Percentiles rank a stretch among this genome's conserved stretches.
phyloP scores from a whole-genome alignment of 2,329 filamentous ascomycete species.

The Basipetospora chlamydospora region DNA sequence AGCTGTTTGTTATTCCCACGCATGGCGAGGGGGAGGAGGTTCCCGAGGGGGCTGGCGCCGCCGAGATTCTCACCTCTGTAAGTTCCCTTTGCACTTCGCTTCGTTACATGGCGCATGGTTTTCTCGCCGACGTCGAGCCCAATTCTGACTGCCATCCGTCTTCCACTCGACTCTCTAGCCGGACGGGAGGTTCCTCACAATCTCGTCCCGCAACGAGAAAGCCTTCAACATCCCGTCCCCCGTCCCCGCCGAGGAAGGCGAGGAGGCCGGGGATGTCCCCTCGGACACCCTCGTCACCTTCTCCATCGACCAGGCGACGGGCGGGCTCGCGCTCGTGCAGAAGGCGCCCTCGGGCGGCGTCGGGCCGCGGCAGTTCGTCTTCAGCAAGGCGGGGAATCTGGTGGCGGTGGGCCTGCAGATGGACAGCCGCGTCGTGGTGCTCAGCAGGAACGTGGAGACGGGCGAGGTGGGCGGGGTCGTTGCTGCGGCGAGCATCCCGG shows the following conservation, averaged over 20 bases:
- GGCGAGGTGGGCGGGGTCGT: constrained; percentile 39
- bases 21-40: constrained; percentile 28
- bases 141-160: too few species aligned
- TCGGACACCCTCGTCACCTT: constrained; percentile 55
- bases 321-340: constrained; percentile 39
- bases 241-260: constrained; percentile 19
- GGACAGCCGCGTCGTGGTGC: constrained; percentile 44
- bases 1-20: constrained; percentile 31
- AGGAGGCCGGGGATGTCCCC: constrained; percentile 25
- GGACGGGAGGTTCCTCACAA: constrained; percentile 46
- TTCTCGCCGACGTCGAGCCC: too few species aligned
- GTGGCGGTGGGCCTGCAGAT: constrained; percentile 53
- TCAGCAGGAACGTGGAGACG: constrained; percentile 41
- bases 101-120: too few species aligned
- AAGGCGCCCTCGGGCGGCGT: constrained; percentile 48
- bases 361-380: constrained; percentile 51
- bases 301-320: constrained; percentile 36
- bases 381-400: constrained; percentile 49
- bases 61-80: constrained; percentile 45
- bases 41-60: constrained; percentile 28
- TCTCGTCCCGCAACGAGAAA: constrained; percentile 52
- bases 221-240: constrained; percentile 34
- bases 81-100: constrained; percentile 15
- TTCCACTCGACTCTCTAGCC: constrained; percentile 30
- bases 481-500: constrained; percentile 25